Percentiles rank a stretch among this genome's conserved stretches.
These are phyloP conservation scores for Anethum foeniculum DNA, from an alignment of 140 eudicot genomes.

Conservation along the genomic window DNA sequence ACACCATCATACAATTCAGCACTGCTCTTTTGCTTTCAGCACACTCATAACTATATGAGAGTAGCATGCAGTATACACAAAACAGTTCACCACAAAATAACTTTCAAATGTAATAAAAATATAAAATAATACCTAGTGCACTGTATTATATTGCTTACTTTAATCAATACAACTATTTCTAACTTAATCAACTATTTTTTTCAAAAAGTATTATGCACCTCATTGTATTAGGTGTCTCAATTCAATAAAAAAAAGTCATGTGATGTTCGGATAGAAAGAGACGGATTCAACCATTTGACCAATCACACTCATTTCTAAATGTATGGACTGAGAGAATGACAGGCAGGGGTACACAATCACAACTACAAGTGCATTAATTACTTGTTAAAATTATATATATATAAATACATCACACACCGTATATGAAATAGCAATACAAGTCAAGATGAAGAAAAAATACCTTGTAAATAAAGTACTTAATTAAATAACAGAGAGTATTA, in stretches of 20 bases:
- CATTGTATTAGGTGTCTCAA: not conserved
- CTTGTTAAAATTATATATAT: not conserved
- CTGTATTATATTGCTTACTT: not conserved
- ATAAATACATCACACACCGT: not conserved
- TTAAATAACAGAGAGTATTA: not conserved
- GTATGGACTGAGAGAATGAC: not conserved
- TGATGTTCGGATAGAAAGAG: not conserved
- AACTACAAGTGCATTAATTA: conserved; percentile 2
- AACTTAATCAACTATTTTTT: not conserved
- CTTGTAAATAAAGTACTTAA: not conserved
- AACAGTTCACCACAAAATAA: not conserved
- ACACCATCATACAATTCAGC: not conserved
- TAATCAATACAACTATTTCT: not conserved
- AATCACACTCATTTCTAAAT: not conserved
- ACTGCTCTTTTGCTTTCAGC: not conserved
- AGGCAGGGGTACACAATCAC: not conserved
- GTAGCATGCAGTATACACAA: not conserved
- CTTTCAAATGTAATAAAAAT: not conserved
- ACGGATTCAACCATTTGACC: conserved; percentile 1
- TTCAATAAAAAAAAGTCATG: not conserved
- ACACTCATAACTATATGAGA: not conserved
- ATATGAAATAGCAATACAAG: not conserved
- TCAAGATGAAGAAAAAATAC: not conserved
- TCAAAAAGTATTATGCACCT: not conserved
- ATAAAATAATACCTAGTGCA: not conserved